A percentile compares a stretch with the other conserved stretches of the same genome.
Evolutionary conservation across 768 basidiomycete genomes (phyloP).

Genomic region (Hypholoma fasciculare): DNA sequence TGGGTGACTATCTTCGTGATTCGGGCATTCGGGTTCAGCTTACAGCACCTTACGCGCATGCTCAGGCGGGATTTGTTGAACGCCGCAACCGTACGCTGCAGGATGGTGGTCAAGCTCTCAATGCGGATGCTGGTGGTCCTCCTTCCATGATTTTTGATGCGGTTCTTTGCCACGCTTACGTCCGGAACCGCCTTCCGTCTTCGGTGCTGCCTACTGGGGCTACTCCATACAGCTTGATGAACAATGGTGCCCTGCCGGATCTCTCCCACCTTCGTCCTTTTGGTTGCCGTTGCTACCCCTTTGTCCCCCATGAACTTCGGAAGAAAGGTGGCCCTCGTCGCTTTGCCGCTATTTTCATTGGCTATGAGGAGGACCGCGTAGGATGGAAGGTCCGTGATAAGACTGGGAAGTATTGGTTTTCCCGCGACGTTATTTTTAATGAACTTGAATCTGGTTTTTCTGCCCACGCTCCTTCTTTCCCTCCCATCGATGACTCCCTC

Average conservation of each 20-base stretch:
- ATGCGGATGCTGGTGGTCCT: not conserved
- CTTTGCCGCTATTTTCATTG: constrained; percentile 15
- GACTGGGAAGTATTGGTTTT: constrained; percentile 20
- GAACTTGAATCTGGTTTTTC: constrained; percentile 16
- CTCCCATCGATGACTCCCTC: too few relatives aligned
- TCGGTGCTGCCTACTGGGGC: not conserved
- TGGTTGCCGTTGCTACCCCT: not conserved
- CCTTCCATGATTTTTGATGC: not conserved
- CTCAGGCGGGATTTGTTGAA: constrained; percentile 10
- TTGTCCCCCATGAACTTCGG: not conserved
- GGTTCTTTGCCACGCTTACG: not conserved
- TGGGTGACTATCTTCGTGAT: constrained; percentile 3
- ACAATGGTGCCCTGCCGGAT: not conserved
- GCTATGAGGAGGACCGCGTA: constrained; percentile 17
- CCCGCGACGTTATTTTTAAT: constrained; percentile 28
- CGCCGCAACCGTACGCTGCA: constrained; percentile 6
- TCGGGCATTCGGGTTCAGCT: constrained; percentile 11
- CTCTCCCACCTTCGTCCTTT: not conserved
- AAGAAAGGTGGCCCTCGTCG: not conserved
- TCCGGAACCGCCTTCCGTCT: not conserved
- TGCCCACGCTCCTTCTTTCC: not conserved
- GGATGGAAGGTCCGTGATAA: constrained; percentile 21
- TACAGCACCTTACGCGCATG: constrained; percentile 12
- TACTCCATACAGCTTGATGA: not conserved
- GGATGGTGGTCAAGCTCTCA: constrained; percentile 2